Base-by-base conservation (phyloP, 2,329 filamentous ascomycete genomes). In the Apiospora saccharicola region DNA sequence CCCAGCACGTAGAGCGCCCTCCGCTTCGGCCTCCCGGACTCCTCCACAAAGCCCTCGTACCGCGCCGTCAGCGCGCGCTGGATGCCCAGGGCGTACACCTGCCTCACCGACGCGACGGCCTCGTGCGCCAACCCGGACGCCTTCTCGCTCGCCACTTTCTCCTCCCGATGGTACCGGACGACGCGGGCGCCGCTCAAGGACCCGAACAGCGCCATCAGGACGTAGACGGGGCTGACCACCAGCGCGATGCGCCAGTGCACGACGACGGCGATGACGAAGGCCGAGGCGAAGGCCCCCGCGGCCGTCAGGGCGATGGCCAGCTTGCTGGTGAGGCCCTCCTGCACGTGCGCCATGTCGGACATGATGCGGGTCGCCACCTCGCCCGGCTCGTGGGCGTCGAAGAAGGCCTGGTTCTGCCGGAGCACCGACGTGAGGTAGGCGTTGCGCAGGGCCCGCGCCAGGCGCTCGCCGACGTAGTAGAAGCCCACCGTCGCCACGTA, bases 81-180 rank as follows among this genome's bases (percentile, higher is more conserved):
- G 1, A 72, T 51, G 0, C 75, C 75, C 19, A 76, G 71, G 6
- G 72, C 75, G 14, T 61, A 30, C 10, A 72, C 72, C 61, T 73
- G 67, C 14, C 73, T n/a, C 5, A 72, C 68, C 16, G 70, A 67
- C 13, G 61, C 93, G 89, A 79, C 95, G 93, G 41, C 92, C 88
- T 79, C 96, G 93, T 4, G 93, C 93, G 30, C 93, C 91, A 43
- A 91, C 93, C 67, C 30, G 0, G 44, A 49, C 24, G 57, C 68
- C 16, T 71, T 44, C 19, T 46, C 57, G 41, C 26, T 49, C 16
- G 44, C 57, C 1, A 81, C 80, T 7, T 84, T 72, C 61, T 78
- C 75, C 5, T 81, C 83, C 41, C 83, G 71, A 53, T 70, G 53
- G 43, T 71, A 68, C 61, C 72, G 67, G 8, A 69, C 37, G 16